Evolutionary conservation across 345 rosid species (phyloP).

Genomic region (Lumnitzera racemosa): DNA sequence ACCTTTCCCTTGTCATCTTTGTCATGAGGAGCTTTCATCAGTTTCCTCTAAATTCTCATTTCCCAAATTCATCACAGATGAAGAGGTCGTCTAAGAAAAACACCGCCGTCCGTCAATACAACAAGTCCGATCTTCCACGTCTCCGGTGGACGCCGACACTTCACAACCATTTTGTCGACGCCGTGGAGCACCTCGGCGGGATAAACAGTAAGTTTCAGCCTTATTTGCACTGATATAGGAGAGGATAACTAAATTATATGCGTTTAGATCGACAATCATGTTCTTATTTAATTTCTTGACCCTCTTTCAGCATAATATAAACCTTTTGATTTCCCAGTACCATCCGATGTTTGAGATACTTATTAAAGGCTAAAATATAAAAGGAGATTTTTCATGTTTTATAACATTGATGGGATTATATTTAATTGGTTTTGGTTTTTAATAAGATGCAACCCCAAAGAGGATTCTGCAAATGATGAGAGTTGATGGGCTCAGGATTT

Average conservation of each 20-base stretch:
- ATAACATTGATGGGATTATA: too few relatives aligned
- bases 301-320: too few relatives aligned
- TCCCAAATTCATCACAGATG: slow-evolving; percentile 2
- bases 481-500: slow-evolving; percentile 31
- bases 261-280: too few relatives aligned
- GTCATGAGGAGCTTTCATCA: not conserved
- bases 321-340: too few relatives aligned
- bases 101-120: slow-evolving; percentile 26
- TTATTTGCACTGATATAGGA: not conserved
- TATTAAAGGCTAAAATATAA: too few relatives aligned
- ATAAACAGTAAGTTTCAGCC: slow-evolving; percentile 27
- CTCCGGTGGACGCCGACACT: slow-evolving; percentile 43
- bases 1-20: not conserved
- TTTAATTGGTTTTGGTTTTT: not conserved
- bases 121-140: slow-evolving; percentile 35
- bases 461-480: slow-evolving; percentile 36
- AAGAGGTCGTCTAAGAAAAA: slow-evolving; percentile 10
- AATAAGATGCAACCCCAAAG: slow-evolving; percentile 43
- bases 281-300: too few relatives aligned
- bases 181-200: slow-evolving; percentile 35
- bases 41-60: slow-evolving; percentile 1
- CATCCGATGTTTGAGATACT: too few relatives aligned
- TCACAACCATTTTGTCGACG: slow-evolving; percentile 27
- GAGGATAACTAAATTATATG: not conserved
- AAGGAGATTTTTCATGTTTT: too few relatives aligned